These are phyloP conservation scores for Geotrichum phurueaensis DNA, from an alignment of 1,139 yeast species.

Conservation along the genomic window DNA sequence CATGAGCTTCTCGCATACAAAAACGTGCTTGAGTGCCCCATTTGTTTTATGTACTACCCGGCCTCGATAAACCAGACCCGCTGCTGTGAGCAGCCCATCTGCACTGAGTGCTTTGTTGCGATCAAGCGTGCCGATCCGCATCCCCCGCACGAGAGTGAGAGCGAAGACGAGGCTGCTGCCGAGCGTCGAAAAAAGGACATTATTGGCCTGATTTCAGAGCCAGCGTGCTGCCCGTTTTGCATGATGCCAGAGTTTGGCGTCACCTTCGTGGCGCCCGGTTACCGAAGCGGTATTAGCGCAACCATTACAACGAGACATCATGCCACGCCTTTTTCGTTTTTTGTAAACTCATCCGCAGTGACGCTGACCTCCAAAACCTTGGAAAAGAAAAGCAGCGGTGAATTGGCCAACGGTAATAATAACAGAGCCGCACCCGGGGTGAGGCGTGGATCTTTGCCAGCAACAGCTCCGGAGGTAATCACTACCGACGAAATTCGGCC, in stretches of 20 bases:
- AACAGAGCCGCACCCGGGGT: constrained; percentile 9
- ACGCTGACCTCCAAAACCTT: not conserved
- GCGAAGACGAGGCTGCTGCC: constrained; percentile 8
- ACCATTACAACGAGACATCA: not conserved
- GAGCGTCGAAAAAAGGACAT: constrained; percentile 43
- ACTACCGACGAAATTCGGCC: constrained; percentile 82
- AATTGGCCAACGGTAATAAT: not conserved
- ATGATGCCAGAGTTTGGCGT: constrained; percentile 84
- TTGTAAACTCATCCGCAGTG: constrained; percentile 2
- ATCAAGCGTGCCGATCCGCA: constrained; percentile 93
- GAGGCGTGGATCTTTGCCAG: constrained; percentile 27
- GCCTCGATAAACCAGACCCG: constrained; percentile 70
- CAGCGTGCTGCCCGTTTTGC: constrained; percentile 91
- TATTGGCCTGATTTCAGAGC: constrained; percentile 69
- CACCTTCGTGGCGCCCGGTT: constrained; percentile 59
- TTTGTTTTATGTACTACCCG: constrained; percentile 86
- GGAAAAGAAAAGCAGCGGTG: not conserved
- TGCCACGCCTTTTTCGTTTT: not conserved
- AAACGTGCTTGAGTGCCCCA: constrained; percentile 79
- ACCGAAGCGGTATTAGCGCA: constrained; percentile 32
- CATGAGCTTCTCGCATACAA: constrained; percentile 50
- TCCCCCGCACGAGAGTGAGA: constrained; percentile 63
- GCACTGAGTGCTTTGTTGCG: constrained; percentile 96
- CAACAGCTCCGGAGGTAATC: constrained; percentile 48
- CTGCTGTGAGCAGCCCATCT: constrained; percentile 89